These are phyloP conservation scores for Diaporthe nobilis DNA, from an alignment of 2,329 filamentous ascomycete species.

Conservation along the genomic window DNA sequence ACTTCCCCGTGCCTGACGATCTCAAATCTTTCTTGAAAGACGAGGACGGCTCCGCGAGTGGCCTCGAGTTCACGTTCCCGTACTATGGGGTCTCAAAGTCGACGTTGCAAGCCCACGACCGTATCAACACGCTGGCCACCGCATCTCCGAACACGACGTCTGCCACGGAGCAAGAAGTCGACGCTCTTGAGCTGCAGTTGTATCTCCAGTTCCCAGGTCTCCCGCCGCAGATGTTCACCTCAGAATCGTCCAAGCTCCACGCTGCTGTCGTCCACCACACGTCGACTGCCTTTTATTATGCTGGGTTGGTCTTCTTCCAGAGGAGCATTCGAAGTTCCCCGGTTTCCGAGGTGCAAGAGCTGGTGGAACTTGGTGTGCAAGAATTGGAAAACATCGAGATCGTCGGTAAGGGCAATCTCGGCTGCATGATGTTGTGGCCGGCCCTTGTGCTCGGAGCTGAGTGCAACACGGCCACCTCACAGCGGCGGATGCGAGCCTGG, in stretches of 20 bases:
- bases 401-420: slow-evolving; percentile 36
- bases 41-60: background rate
- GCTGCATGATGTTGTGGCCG: slow-evolving; percentile 54
- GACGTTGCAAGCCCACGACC: slow-evolving; percentile 21
- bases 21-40: slow-evolving; percentile 39
- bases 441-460: slow-evolving; percentile 53
- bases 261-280: slow-evolving; percentile 11
- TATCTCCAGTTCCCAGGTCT: slow-evolving; percentile 30
- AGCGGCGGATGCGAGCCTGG: slow-evolving; percentile 49
- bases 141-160: background rate
- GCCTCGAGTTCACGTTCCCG: slow-evolving; percentile 19
- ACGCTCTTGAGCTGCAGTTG: slow-evolving; percentile 8
- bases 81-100: slow-evolving; percentile 6
- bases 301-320: slow-evolving; percentile 18
- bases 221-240: background rate
- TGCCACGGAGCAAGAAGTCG: background rate
- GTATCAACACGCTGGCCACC: background rate
- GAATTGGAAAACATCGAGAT: slow-evolving; percentile 21
- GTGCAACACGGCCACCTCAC: slow-evolving; percentile 48
- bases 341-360: slow-evolving; percentile 3
- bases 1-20: slow-evolving; percentile 40
- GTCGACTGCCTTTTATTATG: slow-evolving; percentile 11
- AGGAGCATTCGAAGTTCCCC: background rate
- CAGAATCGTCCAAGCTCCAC: background rate
- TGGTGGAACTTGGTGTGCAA: slow-evolving; percentile 8